A percentile compares a stretch with the other conserved stretches of the same genome.
Evolutionary conservation across 2,329 filamentous ascomycete genomes (phyloP).

Genomic region (Coniella vitis): DNA sequence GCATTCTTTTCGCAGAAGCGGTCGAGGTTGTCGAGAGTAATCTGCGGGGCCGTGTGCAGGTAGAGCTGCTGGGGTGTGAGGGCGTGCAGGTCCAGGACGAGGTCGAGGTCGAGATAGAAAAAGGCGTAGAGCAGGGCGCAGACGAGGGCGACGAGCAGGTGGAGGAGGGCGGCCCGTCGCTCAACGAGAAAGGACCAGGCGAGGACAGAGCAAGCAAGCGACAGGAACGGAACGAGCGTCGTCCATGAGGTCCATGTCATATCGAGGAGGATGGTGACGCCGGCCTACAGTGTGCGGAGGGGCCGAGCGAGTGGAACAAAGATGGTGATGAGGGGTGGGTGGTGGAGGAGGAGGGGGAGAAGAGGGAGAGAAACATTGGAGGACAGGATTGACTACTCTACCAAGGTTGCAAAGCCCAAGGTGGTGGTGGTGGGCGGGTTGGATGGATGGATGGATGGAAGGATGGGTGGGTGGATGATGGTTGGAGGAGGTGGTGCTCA

Average conservation of each 20-base stretch:
- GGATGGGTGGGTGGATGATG: background rate
- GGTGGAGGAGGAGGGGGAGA: constrained; percentile 8
- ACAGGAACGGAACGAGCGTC: constrained; percentile 36
- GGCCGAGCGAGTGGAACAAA: constrained; percentile 12
- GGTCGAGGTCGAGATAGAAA: constrained; percentile 34
- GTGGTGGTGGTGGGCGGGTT: too few relatives aligned
- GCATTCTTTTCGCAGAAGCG: constrained; percentile 41
- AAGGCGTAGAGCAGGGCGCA: constrained; percentile 35
- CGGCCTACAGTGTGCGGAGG: constrained; percentile 19
- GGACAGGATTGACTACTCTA: background rate
- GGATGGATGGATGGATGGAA: too few relatives aligned
- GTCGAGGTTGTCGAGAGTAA: constrained; percentile 42
- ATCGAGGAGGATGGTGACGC: constrained; percentile 30
- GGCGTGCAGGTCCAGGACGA: constrained; percentile 30
- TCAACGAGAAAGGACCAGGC: constrained; percentile 37
- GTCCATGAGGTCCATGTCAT: constrained; percentile 46
- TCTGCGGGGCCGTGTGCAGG: constrained; percentile 29
- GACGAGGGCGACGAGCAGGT: constrained; percentile 34
- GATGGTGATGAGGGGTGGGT: constrained; percentile 7
- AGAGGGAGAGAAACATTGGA: constrained; percentile 9
- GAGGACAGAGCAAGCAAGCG: constrained; percentile 35
- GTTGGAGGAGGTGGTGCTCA: too few relatives aligned
- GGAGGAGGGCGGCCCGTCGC: constrained; percentile 35
- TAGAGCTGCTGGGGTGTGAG: constrained; percentile 30
- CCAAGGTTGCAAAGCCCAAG: background rate